These are phyloP conservation scores for Houttuynia cordata DNA, from an alignment of 164 flowering plant genomes.

Conservation along the genomic window DNA sequence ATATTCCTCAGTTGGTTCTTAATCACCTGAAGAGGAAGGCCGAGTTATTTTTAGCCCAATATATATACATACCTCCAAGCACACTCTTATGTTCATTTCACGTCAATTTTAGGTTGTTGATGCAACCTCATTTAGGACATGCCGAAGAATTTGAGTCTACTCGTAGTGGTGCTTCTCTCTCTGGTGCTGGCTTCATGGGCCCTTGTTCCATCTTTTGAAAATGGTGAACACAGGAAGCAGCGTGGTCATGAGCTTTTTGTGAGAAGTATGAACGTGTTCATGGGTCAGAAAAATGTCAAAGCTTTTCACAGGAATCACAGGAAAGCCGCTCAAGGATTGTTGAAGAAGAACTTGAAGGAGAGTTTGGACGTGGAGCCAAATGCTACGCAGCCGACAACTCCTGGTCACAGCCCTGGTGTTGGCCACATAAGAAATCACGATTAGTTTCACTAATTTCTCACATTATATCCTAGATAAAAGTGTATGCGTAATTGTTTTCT, in stretches of 20 bases:
- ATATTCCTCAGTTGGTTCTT: neutral
- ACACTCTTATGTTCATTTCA: neutral
- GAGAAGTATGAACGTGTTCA: neutral
- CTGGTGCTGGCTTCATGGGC: neutral
- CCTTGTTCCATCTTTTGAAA: neutral
- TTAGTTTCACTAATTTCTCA: neutral
- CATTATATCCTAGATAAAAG: no score
- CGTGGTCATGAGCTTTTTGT: neutral
- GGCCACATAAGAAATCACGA: neutral
- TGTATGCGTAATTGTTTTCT: no score
- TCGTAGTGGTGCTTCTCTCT: neutral
- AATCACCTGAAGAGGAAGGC: neutral
- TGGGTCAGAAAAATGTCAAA: neutral
- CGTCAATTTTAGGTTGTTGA: neutral
- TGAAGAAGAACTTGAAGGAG: neutral
- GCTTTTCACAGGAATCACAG: neutral
- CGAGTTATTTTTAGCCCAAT: neutral
- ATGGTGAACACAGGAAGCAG: neutral
- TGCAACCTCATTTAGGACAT: neutral
- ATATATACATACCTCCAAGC: neutral
- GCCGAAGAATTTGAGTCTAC: neutral
- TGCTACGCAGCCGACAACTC: neutral
- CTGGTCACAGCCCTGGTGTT: constrained; percentile 3
- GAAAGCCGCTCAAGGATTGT: no score
- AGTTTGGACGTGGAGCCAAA: neutral